These are phyloP conservation scores for Fusarium setosum DNA, from an alignment of 2,329 filamentous ascomycete species.

Conservation along the genomic window DNA sequence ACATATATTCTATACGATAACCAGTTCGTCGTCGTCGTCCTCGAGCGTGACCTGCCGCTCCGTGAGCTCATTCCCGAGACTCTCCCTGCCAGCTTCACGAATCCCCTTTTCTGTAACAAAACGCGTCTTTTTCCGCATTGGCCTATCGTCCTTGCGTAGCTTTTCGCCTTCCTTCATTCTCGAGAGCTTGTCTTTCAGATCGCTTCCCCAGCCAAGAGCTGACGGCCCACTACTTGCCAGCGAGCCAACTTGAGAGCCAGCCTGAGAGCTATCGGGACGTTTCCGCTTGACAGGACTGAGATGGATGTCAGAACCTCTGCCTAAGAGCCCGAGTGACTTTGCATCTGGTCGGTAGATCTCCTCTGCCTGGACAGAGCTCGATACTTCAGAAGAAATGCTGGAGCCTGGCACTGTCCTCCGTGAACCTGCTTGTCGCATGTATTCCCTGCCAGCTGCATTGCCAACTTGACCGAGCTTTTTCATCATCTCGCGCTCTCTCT, in stretches of 20 bases:
- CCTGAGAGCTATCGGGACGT: conserved; percentile 55
- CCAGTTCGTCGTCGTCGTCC: conserved; percentile 64
- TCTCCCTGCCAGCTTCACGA: conserved; percentile 80
- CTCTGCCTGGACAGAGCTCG: conserved; percentile 36
- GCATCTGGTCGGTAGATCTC: conserved; percentile 55
- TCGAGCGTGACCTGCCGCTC: conserved; percentile 50
- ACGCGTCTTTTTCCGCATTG: conserved; percentile 78
- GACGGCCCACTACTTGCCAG: conserved; percentile 39
- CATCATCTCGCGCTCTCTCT: conserved; percentile 79
- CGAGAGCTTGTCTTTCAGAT: conserved; percentile 65
- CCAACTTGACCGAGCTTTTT: conserved; percentile 74
- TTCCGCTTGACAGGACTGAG: conserved; percentile 73
- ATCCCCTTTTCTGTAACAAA: conserved; percentile 84
- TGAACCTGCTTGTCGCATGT: conserved; percentile 64
- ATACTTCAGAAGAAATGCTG: conserved; percentile 27
- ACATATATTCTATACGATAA: conserved; percentile 54
- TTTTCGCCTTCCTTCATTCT: conserved; percentile 72
- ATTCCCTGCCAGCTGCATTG: conserved; percentile 75
- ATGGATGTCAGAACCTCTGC: conserved; percentile 59
- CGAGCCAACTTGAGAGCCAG: conserved; percentile 53
- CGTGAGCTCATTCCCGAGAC: conserved; percentile 66
- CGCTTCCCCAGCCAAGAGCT: conserved; percentile 68
- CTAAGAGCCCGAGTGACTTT: conserved; percentile 48
- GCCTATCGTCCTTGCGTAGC: conserved; percentile 52
- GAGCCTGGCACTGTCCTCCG: conserved; percentile 19